Base-by-base conservation (phyloP, 257 asterid genomes). In the Dorcoceras hygrometricum region DNA sequence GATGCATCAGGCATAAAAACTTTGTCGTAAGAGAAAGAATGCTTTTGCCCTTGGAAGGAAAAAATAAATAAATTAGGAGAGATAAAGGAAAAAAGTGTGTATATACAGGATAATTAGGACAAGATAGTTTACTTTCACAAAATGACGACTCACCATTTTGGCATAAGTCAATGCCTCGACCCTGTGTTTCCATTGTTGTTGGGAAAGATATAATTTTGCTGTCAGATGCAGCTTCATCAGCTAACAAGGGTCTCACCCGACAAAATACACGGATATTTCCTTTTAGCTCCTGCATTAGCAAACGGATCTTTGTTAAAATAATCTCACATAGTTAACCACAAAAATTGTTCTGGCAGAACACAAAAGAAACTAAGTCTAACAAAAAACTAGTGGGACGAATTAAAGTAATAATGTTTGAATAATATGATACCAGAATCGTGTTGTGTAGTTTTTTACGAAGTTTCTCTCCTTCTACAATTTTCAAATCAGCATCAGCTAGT, bases 251-350 rank as follows among this genome's bases (percentile, higher is more conserved):
- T 34, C 99, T 80, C 71, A 95, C 99, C 75, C 98, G 78, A 78
- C 99, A 95, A 62, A 95, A 95, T 66, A 91, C 98, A 6, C 96
- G 86, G 29, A 91, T 95, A 59, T 95, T 95, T 53, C 98, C 99
- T 75, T 95, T 95, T 71, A 95, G 62, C 75, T 95, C 99, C 99
- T 95, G 80, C 8, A 62, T 58, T 14, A 66, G 72, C 59, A 79
- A 50, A 66, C 54, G 27, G 61, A 20, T 46, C 16, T 19, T n/a
- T 39, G 57, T 28, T 26, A 23, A 62, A 36, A 69, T 10, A 53
- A 61, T 66, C 22, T 20, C n/a, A 34, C 6, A 16, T 14, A 61
- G 31, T 22, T 1, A 56, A 5, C 53, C 23, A 14, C 36, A 43
- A 9, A 3, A 14, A 36, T 23, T 29, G 39, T 54, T 56, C 32